Evolutionary conservation across 2,329 filamentous ascomycete species (phyloP), one percentile per base, ranked within the genome.

Genomic region (Helicocarpus griseus): DNA sequence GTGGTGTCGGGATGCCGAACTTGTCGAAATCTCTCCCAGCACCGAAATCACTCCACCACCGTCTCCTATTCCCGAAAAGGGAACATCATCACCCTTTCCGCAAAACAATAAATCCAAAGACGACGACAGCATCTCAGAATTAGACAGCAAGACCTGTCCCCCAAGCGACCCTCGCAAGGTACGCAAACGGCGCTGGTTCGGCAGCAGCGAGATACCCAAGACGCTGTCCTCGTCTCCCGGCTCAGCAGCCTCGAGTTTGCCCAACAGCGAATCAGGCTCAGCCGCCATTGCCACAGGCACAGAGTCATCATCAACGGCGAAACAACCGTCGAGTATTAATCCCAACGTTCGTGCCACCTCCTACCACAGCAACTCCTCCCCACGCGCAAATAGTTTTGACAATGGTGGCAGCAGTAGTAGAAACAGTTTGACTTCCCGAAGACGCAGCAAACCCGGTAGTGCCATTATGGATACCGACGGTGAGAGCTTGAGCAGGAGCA

Each of bases 1-100:
- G 70, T 98, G 93, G 93, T 93, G 89, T 64, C 86, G 93, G 36
- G 93, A 97, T 64, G 93, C 93, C 8, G 93, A 98, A 71, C 79
- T 98, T 3, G 88, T 96, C 31, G 93, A 98, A 64, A 72, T 85
- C 8, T 65, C 69, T n/a, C 49, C 54, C 6, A 51, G 51, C 14
- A 45, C 48, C 1, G 52, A 53, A 33, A 28, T 24, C 11, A 52
- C 50, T 8, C 50, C 44, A 38, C 51, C 50, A 7, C 48, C 73
- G 46, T 63, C 72, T 13, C 62, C 72, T 52, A 69, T 72, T 40
- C 67, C 73, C 38, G 65, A 66, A 55, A 65, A 61, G 58, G 57
- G 54, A 59, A 56, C 63, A 65, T 22, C 39, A 11, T 59, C 53
- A 60, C 55, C 22, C 54, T 63, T 58, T 35, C 55, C 61, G 22